Base-by-base conservation (phyloP, 192 early-diverging fungal species). In the Coemansia sp. region DNA sequence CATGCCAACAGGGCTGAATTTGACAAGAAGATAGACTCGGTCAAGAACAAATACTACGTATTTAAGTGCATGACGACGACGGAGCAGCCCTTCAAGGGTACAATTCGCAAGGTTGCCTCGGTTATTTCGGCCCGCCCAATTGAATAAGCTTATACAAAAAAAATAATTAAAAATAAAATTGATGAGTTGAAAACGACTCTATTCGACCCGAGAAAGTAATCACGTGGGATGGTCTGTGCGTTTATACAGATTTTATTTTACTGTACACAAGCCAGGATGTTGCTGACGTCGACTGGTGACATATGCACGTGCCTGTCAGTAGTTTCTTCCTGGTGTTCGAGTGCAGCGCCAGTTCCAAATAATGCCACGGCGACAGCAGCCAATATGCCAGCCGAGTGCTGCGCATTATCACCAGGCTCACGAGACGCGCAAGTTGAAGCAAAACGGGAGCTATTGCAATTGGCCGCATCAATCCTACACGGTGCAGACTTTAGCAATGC, bases 401-500 rank as follows among this genome's bases (percentile, higher is more conserved):
- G 51, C 20, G 51, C 22, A 27, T n/a, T 53, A 24, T 15, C 27
- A 27, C 27, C 27, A 20, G 61, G 61, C 2, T 15, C 36, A 24
- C 39, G 61, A 44, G 61, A 24, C 7, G 24, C 27, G 51, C 40
- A 62, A 3, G 61, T 41, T 5, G 61, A 62, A 7, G 61, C 61
- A 24, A 62, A 62, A 19, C 61, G 61, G 22, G 41, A 62, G 39
- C 11, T 12, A 53, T 53, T 24, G 27, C 51, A 29, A 19, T 48
- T 48, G 46, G 46, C 5, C 19, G 19, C n/a, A 2, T 9, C 46
- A 48, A n/a, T 7, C 19, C 20, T 48, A 15, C 40, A 41, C 40
- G 40, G 40, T 41, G 45, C 5, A 19, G 45, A 15, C 17, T 19
- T 48, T 48, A 32, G 24, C 20, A 61, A 61, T 61, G 32, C 19